Conservation (phyloP, 305 asterid genomes). For the Fraxinus nigra region DNA sequence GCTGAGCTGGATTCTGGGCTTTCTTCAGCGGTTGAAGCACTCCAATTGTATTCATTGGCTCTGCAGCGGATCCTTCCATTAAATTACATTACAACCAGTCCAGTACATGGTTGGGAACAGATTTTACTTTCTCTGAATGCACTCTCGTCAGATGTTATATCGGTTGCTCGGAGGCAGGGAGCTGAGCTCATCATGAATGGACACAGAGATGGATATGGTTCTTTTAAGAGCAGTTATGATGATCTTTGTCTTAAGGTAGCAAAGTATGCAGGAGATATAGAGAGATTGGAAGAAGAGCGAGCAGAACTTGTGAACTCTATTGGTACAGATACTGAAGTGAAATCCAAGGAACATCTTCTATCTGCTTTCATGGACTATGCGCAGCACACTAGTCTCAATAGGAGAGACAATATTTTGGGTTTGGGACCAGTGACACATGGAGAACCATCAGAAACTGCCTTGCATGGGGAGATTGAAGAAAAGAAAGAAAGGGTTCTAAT, state of each 20-base stretch:
- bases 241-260: slow-evolving; percentile 73
- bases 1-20: slow-evolving; percentile 78
- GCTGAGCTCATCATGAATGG: slow-evolving; percentile 63
- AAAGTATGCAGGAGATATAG: slow-evolving; percentile 74
- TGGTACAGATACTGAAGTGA: slow-evolving; percentile 73
- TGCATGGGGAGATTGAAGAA: slow-evolving; percentile 43
- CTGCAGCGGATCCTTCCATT: slow-evolving; percentile 83
- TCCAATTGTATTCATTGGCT: slow-evolving; percentile 84
- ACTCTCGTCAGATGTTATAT: slow-evolving; percentile 70
- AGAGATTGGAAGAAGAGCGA: slow-evolving; percentile 75
- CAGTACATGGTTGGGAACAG: slow-evolving; percentile 93
- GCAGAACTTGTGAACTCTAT: slow-evolving; percentile 63
- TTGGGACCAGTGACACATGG: slow-evolving; percentile 43
- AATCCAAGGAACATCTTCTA: slow-evolving; percentile 69
- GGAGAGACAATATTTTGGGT: slow-evolving; percentile 39
- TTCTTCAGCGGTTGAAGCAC: slow-evolving; percentile 76
- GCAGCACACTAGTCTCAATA: slow-evolving; percentile 51
- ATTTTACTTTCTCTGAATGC: slow-evolving; percentile 66
- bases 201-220: slow-evolving; percentile 43
- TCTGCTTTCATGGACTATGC: slow-evolving; percentile 65
- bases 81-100: slow-evolving; percentile 88
- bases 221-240: slow-evolving; percentile 64
- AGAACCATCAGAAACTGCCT: slow-evolving; percentile 35
- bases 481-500: slow-evolving; percentile 48
- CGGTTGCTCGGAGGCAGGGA: slow-evolving; percentile 73